Base-by-base conservation (phyloP, 2,329 filamentous ascomycete species). In the Curvularia spicifera region DNA sequence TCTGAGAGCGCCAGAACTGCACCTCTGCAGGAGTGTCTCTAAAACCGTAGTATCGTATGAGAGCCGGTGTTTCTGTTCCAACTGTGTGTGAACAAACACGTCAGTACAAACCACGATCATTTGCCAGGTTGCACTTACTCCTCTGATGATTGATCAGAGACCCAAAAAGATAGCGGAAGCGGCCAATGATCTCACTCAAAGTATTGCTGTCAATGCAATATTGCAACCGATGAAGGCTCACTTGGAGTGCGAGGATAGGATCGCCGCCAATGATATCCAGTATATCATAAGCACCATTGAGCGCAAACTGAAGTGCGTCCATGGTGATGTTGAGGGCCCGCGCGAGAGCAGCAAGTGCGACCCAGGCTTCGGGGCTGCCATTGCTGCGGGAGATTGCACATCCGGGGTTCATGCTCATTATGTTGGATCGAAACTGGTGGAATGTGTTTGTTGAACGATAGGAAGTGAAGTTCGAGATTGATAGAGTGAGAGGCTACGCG, bases 291-390 rank as follows among this genome's bases (percentile, higher is more conserved):
- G 39, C 55, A 2, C 12, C 13, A 20, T 39, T 29, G 6, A 57
- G 50, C 6, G 39, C 50, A 12, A 39, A 49, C 29, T 45, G 39
- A 18, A 57, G 49, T 18, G 37, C 13, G 2, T 35, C 13, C n/a
- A 40, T 13, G 24, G 43, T 28, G 49, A 57, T 57, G 20, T 53
- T 47, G 5, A 57, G 49, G 29, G 35, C 13, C 12, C 9, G 26
- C 6, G 54, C 49, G 12, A 53, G 49, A 7, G 15, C 35, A n/a
- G 49, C 20, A 28, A 57, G 49, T 29, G 49, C 43, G 24, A 15
- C 15, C 7, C 42, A 26, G n/a, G 54, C 49, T 47, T 15, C 49
- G 20, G 20, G 26, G 42, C 48, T 52, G n/a, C 48, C 54, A 12
- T 31, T 29, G 28, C 5, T 8, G n/a, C 6, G 1, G 26, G 9